phyloP scores from a whole-genome alignment of 2,329 filamentous ascomycete genomes.

The Colletotrichum simmondsii region DNA sequence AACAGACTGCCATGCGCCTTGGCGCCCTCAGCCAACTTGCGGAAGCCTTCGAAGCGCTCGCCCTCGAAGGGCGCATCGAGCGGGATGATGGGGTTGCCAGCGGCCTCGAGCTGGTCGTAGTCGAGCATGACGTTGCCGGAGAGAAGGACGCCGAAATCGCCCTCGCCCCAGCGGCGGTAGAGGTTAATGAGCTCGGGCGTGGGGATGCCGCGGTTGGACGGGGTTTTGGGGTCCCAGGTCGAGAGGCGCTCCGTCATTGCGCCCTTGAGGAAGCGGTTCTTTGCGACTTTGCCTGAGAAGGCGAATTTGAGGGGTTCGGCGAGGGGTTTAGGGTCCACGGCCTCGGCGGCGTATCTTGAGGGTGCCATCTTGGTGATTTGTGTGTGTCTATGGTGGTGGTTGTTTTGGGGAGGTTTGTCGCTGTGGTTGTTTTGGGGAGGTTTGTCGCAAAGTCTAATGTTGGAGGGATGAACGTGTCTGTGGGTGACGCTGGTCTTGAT shows the following conservation, averaged over 20 bases:
- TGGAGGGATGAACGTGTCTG: neutral
- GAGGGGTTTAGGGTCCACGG: conserved; percentile 40
- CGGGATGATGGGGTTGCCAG: conserved; percentile 67
- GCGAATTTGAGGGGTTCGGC: conserved; percentile 58
- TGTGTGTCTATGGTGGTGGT: neutral
- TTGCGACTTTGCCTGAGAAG: conserved; percentile 65
- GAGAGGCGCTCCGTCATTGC: conserved; percentile 75
- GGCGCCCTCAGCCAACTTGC: conserved; percentile 51
- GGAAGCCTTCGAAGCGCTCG: conserved; percentile 68
- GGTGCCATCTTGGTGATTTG: conserved; percentile 4
- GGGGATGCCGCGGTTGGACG: conserved; percentile 59
- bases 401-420: neutral
- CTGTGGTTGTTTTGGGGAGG: no score
- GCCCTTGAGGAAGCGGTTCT: conserved; percentile 74
- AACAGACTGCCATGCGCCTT: conserved; percentile 66
- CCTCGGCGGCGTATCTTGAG: conserved; percentile 13
- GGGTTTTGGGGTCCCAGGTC: conserved; percentile 66
- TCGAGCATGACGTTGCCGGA: conserved; percentile 72
- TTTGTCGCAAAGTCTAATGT: no score
- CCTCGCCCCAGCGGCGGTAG: conserved; percentile 68
- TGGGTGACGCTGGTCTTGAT: neutral
- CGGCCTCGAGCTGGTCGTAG: conserved; percentile 64
- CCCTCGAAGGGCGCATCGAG: conserved; percentile 60
- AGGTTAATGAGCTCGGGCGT: conserved; percentile 58
- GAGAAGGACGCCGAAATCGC: conserved; percentile 62